Conservation (phyloP, 305 asterid genomes). For the Fraxinus nigra region DNA sequence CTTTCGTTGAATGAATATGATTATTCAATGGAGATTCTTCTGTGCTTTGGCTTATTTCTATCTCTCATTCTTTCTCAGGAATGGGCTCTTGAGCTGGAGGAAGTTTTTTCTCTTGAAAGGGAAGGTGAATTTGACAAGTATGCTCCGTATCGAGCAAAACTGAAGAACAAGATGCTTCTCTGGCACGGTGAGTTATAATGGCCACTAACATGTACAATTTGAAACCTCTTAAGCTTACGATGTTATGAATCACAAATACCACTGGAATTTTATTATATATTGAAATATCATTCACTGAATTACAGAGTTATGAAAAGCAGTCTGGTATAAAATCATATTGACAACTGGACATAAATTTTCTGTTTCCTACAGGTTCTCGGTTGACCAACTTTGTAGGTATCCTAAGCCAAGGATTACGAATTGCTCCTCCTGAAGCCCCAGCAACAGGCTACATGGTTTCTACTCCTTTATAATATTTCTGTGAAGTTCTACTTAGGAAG, state of each 20-base stretch:
- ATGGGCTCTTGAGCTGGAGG: slow-evolving; percentile 93
- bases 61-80: slow-evolving; percentile 45
- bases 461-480: slow-evolving; percentile 17
- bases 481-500: background rate
- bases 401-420: slow-evolving; percentile 92
- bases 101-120: slow-evolving; percentile 83
- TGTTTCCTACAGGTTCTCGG: slow-evolving; percentile 67
- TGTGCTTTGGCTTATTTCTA: background rate
- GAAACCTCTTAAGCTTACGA: background rate
- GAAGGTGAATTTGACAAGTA: slow-evolving; percentile 81
- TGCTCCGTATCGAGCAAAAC: slow-evolving; percentile 67
- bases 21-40: background rate
- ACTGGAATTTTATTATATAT: background rate
- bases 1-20: background rate
- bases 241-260: background rate
- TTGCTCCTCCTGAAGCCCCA: slow-evolving; percentile 99
- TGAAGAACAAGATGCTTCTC: slow-evolving; percentile 88
- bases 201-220: background rate
- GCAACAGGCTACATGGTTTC: slow-evolving; percentile 93
- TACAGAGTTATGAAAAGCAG: background rate
- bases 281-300: background rate
- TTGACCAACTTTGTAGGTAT: slow-evolving; percentile 93
- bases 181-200: slow-evolving; percentile 79
- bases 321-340: slow-evolving; percentile 9
- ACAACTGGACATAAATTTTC: background rate